phyloP scores from a whole-genome alignment of 2,329 filamentous ascomycete genomes.

The Talaromyces marneffei region DNA sequence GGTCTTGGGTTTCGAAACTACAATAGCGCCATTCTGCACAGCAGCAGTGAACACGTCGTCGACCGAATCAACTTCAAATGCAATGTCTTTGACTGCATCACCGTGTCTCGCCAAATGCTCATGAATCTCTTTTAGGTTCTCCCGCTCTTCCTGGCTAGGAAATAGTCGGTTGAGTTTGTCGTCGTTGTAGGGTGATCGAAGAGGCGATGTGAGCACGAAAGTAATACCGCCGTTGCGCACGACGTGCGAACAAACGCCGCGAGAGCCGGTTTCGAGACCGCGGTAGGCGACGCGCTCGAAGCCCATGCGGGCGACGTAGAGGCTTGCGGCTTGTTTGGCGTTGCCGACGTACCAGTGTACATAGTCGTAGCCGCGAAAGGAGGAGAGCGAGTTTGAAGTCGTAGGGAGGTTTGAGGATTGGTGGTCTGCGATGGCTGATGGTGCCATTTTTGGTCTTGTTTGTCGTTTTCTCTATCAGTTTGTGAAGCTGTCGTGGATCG shows the following conservation, averaged over 20 bases:
- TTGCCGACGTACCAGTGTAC: slow-evolving; percentile 96
- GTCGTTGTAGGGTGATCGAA: slow-evolving; percentile 47
- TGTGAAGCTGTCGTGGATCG: too few species aligned
- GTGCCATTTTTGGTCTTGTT: slow-evolving; percentile 12
- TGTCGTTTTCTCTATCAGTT: too few species aligned
- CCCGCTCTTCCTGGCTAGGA: slow-evolving; percentile 50
- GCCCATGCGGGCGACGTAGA: slow-evolving; percentile 81
- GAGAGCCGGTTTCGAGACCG: slow-evolving; percentile 81
- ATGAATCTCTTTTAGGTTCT: slow-evolving; percentile 68
- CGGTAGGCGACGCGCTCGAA: slow-evolving; percentile 77
- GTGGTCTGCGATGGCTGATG: slow-evolving; percentile 14
- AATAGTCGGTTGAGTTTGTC: slow-evolving; percentile 51
- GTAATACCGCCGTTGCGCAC: slow-evolving; percentile 39
- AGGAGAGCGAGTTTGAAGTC: slow-evolving; percentile 25
- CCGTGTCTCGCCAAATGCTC: slow-evolving; percentile 79
- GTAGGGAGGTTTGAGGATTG: slow-evolving; percentile 9
- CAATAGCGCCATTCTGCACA: slow-evolving; percentile 46
- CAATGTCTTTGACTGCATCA: slow-evolving; percentile 90
- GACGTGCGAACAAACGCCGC: slow-evolving; percentile 76
- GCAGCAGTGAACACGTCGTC: slow-evolving; percentile 72
- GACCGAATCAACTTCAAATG: slow-evolving; percentile 89
- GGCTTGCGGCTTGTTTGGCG: slow-evolving; percentile 87
- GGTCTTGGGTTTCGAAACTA: slow-evolving; percentile 47
- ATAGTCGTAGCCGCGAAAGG: slow-evolving; percentile 78
- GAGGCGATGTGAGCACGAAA: slow-evolving; percentile 39